Percentiles rank a stretch among this genome's conserved stretches.
These are phyloP conservation scores for Friedmanniomyces endolithicus DNA, from an alignment of 495 filamentous ascomycete species.

Conservation along the genomic window DNA sequence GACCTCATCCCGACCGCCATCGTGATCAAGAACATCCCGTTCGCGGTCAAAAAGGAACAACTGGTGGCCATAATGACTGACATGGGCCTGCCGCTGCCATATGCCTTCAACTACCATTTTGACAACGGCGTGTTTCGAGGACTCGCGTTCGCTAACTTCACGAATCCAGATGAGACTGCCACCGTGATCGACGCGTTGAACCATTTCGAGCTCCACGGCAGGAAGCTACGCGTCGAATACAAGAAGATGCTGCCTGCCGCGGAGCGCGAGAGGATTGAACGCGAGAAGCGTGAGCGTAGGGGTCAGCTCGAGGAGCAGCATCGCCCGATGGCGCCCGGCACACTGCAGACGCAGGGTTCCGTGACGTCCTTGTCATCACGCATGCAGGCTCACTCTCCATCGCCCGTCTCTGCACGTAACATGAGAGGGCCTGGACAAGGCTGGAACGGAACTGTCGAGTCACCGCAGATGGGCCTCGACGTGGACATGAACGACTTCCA, in stretches of 20 bases:
- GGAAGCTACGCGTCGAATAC: constrained; percentile 92
- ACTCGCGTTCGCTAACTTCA: constrained; percentile 96
- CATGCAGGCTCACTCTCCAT: constrained; percentile 53
- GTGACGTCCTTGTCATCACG: constrained; percentile 70
- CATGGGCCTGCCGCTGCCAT: constrained; percentile 78
- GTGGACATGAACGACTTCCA: constrained; percentile 81
- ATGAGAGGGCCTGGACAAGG: constrained; percentile 48
- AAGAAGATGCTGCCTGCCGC: constrained; percentile 97
- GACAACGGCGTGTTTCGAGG: constrained; percentile 96
- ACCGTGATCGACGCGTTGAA: constrained; percentile 84
- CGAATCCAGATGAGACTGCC: constrained; percentile 82
- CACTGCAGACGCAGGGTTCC: constrained; percentile 70
- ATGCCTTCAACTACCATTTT: constrained; percentile 99
- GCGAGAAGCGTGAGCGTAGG: constrained; percentile 91
- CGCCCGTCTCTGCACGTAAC: constrained; percentile 50
- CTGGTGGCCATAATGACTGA: constrained; percentile 86
- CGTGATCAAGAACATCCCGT: constrained; percentile 99
- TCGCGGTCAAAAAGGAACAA: constrained; percentile 94
- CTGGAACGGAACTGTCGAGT: background rate
- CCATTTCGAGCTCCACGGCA: constrained; percentile 85
- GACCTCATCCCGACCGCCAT: constrained; percentile 97
- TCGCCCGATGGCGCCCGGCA: constrained; percentile 49
- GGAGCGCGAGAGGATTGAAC: constrained; percentile 89
- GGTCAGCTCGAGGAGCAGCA: constrained; percentile 97
- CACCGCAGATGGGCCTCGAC: constrained; percentile 34